Conservation (phyloP, 345 rosid species). For the Rhizophora apiculata region DNA sequence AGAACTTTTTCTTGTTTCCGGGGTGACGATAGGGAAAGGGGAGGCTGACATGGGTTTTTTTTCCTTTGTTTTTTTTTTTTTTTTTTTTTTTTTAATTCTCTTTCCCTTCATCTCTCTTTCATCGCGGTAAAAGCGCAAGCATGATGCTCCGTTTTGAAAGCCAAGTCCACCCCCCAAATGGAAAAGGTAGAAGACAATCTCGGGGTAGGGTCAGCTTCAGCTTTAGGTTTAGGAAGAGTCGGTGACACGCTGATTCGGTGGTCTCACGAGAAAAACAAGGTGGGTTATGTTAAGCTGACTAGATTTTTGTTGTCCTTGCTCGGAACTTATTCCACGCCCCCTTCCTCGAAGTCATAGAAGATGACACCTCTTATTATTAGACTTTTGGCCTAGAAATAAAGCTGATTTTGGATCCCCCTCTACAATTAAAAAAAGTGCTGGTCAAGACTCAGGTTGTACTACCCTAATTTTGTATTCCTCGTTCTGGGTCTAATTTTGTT, state of each 20-base stretch:
- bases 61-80: no score
- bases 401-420: no score
- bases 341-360: not conserved
- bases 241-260: constrained; percentile 26
- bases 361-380: not conserved
- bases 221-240: constrained; percentile 32
- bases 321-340: not conserved
- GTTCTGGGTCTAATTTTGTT: no score
- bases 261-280: constrained; percentile 9
- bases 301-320: constrained; percentile 30
- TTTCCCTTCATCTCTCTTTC: not conserved
- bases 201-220: constrained; percentile 23
- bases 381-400: not conserved
- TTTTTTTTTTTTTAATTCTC: not conserved
- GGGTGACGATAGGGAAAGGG: no score
- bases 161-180: not conserved
- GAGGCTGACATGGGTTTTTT: no score
- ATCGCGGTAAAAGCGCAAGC: not conserved
- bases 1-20: no score
- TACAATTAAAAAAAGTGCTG: no score
- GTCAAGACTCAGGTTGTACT: no score
- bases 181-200: constrained; percentile 20
- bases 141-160: constrained; percentile 1
- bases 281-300: constrained; percentile 31
- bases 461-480: no score